Percentiles rank a stretch among this genome's conserved stretches.
These are phyloP conservation scores for Pseudodiploospora longispora DNA, from an alignment of 2,329 filamentous ascomycete species.

Conservation along the genomic window DNA sequence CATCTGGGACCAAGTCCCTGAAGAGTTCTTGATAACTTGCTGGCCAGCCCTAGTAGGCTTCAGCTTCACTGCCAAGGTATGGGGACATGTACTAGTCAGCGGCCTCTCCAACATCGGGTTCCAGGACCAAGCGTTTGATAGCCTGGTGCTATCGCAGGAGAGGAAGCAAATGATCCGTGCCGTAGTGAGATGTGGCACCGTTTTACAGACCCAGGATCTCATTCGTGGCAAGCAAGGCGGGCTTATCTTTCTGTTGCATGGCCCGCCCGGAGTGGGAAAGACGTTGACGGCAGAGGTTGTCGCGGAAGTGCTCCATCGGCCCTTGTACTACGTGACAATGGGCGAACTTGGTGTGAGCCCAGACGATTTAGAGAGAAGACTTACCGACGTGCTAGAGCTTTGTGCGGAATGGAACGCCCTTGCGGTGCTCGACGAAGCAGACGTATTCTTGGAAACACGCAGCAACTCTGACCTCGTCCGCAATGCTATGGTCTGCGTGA, in stretches of 20 bases:
- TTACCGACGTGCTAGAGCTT: conserved; percentile 35
- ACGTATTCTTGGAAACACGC: conserved; percentile 25
- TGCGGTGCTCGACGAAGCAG: conserved; percentile 29
- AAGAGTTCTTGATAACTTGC: no score
- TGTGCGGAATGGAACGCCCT: conserved; percentile 32
- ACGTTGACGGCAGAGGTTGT: conserved; percentile 38
- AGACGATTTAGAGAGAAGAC: conserved; percentile 29
- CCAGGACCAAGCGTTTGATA: no score
- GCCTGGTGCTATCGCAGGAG: no score
- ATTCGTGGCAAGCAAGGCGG: conserved; percentile 38
- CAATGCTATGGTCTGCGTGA: conserved; percentile 33
- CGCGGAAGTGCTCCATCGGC: conserved; percentile 32
- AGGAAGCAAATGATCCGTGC: no score
- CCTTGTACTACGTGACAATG: conserved; percentile 41
- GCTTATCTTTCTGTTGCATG: conserved; percentile 37
- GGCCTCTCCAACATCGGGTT: no score
- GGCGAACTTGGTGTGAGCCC: conserved; percentile 38
- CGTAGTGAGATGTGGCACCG: no score
- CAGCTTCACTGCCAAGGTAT: no score
- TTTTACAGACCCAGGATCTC: conserved; percentile 23
- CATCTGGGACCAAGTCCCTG: no score
- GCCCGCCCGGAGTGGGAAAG: conserved; percentile 41
- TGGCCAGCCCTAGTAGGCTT: no score
- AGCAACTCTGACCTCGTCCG: conserved; percentile 22
- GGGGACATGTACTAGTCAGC: no score